Evolutionary conservation across 805 yeast genomes (phyloP), one percentile per base, ranked within the genome.

Genomic region (Pichia eremophila): DNA sequence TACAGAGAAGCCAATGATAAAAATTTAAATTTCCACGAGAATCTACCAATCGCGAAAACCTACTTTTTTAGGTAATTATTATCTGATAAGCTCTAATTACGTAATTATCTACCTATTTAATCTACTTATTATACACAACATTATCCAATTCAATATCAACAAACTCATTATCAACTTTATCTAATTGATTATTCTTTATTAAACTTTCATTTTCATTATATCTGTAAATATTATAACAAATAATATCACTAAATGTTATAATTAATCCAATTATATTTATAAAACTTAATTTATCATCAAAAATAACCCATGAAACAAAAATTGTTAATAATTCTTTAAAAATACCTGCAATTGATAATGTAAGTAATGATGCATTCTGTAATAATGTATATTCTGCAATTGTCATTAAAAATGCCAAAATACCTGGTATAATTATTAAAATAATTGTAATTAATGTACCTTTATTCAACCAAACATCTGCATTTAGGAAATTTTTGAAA

Each of bases 311-410:
- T 5, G 81, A 69, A 1, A 83, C 73, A 32, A 76, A 57, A 37
- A 93, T 88, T 0, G 99, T 93, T 42, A 90, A 69, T 15, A 93
- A 71, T 63, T 93, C 99, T 61, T 93, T 93, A 62, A 91, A 85
- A 17, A 93, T 85, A 1, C 99, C 99, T 0, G 95, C 95, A 40
- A 93, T 78, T 7, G 95, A 82, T 31, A 93, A 67, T 0, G 99
- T 90, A 41, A 90, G 72, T 14, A 93, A 88, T 47, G 87, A 85
- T 0, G 96, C 85, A 40, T 82, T 78, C 47, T 85, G 83, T 45
- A 93, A 72, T 8, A 93, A 77, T 48, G 85, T 81, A 66, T 86
- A 90, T 63, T 91, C 99, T 56, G 86, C 79, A 2, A 88, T 66
- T 0, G 96, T 91, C 91, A 93, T 84, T 61, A 85, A 75, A 59